Conservation (phyloP, 495 filamentous ascomycete genomes). For the Xylaria scruposa region DNA sequence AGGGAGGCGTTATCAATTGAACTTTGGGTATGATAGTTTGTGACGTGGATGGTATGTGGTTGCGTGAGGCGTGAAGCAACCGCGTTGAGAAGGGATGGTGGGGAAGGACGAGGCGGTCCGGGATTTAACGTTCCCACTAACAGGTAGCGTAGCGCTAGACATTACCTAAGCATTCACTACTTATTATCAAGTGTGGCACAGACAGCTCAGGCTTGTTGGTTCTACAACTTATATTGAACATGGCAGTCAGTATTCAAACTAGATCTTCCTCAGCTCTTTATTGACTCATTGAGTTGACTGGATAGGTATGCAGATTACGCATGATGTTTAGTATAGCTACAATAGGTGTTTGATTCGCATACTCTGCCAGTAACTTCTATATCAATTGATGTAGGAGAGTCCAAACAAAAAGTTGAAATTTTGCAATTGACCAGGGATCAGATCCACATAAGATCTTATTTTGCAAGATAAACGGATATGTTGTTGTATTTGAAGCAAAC, state of each 20-base stretch:
- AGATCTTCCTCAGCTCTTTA: too few species aligned
- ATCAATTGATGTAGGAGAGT: background rate
- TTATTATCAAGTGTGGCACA: background rate
- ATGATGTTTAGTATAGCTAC: background rate
- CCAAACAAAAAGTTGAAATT: background rate
- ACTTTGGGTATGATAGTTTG: background rate
- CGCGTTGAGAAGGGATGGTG: background rate
- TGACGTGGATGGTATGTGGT: background rate
- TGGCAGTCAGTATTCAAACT: too few species aligned
- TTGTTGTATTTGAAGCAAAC: constrained; percentile 4
- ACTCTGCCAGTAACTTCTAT: background rate
- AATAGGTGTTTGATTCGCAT: background rate
- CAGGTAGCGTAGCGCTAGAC: too few species aligned
- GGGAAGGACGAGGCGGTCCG: background rate
- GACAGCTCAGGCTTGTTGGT: too few species aligned
- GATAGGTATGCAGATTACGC: background rate
- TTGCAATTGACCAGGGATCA: background rate
- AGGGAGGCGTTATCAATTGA: background rate
- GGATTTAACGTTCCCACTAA: background rate
- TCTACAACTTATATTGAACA: too few species aligned
- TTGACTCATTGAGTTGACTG: background rate
- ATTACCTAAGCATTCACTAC: background rate
- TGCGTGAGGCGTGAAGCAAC: background rate
- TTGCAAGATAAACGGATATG: background rate
- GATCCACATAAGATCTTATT: background rate